These are phyloP conservation scores for Ensete ventricosum DNA, from an alignment of 176 grass and related monocot genomes.

Conservation along the genomic window DNA sequence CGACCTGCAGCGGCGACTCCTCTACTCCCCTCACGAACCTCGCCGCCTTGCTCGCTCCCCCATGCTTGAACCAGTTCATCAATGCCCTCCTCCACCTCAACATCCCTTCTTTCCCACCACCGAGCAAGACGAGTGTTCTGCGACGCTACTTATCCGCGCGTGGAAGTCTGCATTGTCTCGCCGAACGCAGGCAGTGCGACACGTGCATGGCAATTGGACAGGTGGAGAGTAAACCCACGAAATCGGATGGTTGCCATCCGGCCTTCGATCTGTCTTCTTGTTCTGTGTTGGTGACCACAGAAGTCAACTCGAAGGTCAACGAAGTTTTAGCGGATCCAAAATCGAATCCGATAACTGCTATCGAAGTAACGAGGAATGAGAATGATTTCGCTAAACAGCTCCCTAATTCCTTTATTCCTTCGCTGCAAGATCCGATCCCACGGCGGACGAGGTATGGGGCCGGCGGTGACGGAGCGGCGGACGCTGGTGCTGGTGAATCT, in stretches of 20 bases:
- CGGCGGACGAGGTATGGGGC: neutral
- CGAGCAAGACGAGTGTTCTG: too few species aligned
- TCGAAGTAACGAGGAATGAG: too few species aligned
- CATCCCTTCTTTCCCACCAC: constrained; percentile 3
- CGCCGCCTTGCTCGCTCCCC: constrained; percentile 15
- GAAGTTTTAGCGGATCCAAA: too few species aligned
- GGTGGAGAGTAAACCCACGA: neutral
- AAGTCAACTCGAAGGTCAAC: too few species aligned
- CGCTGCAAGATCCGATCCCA: neutral
- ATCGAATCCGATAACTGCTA: too few species aligned
- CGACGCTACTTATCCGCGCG: neutral
- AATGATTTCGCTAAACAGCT: neutral
- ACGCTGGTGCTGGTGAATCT: constrained; percentile 67
- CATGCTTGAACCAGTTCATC: constrained; percentile 45
- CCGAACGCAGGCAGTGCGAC: neutral
- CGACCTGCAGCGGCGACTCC: neutral
- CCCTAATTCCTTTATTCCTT: neutral
- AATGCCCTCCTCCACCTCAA: neutral
- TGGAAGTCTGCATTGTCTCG: neutral
- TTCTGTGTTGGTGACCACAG: too few species aligned
- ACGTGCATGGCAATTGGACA: neutral
- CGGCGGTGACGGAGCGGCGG: constrained; percentile 16
- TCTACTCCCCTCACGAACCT: constrained; percentile 14
- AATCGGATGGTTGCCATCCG: too few species aligned
- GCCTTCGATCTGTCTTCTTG: too few species aligned